Percentiles rank a stretch among this genome's conserved stretches.
Conservation (phyloP, 75 land plant species). For the Cunninghamia lanceolata region DNA sequence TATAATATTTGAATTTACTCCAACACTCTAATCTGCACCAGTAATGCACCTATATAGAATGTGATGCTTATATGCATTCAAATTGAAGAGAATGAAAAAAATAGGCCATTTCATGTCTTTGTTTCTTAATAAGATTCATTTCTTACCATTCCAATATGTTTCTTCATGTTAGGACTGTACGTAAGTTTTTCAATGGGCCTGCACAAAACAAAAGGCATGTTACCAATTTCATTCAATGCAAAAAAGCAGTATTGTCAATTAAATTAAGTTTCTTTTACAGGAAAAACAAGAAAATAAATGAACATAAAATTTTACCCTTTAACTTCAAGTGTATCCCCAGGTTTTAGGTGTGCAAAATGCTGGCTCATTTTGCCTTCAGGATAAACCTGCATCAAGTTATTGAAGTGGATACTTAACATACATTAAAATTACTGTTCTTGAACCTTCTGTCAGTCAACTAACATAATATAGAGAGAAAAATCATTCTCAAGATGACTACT, state of each 20-base stretch:
- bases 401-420: not conserved
- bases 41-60: not conserved
- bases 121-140: not conserved
- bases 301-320: conserved; percentile 68
- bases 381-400: conserved; percentile 54
- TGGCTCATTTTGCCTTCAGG: conserved; percentile 98
- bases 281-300: not conserved
- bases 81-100: not conserved
- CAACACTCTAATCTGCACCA: conserved; percentile 2
- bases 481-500: not conserved
- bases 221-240: not conserved
- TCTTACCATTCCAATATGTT: conserved; percentile 94
- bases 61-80: not conserved
- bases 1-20: not conserved
- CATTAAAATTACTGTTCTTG: not conserved
- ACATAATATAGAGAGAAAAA: not conserved
- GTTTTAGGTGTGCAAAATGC: conserved; percentile 78
- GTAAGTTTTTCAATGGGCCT: conserved; percentile 91
- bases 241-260: not conserved
- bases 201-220: conserved; percentile 14
- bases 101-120: not conserved
- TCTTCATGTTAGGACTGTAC: conserved; percentile 93
- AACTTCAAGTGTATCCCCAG: conserved; percentile 90
- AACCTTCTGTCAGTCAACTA: not conserved
- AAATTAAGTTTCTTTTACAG: not conserved